Evolutionary conservation across 1,284 basidiomycete genomes (phyloP).

Genomic region (Heliocybe sulcata): DNA sequence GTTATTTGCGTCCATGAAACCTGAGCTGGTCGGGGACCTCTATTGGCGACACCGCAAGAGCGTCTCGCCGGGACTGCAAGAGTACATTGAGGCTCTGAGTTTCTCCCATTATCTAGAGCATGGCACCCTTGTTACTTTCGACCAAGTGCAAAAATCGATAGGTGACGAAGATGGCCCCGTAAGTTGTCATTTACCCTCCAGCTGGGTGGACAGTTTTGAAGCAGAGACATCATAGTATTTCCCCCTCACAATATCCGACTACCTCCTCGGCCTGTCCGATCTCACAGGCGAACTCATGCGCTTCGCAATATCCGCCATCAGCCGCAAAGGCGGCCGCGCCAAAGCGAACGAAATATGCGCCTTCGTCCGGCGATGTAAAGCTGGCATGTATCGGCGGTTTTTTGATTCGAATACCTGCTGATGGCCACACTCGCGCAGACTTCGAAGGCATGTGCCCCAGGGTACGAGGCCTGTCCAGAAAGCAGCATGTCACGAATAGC

Average conservation of each 20-base stretch:
- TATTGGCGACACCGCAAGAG: conserved; percentile 81
- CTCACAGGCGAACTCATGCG: conserved; percentile 98
- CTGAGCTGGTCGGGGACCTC: conserved; percentile 60
- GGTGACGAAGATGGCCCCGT: conserved; percentile 57
- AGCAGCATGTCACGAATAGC: conserved; percentile 80
- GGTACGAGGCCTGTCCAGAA: conserved; percentile 74
- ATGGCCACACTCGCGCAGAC: conserved; percentile 33
- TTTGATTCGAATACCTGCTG: background rate
- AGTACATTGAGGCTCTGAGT: conserved; percentile 91
- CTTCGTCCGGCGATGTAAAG: conserved; percentile 78
- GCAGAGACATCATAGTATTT: conserved; percentile 44
- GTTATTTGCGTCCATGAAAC: conserved; percentile 56
- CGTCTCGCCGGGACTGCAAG: conserved; percentile 77
- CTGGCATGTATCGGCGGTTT: conserved; percentile 38
- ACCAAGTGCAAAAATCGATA: conserved; percentile 61
- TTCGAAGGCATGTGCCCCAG: conserved; percentile 71
- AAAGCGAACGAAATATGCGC: conserved; percentile 66
- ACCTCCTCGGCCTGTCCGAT: conserved; percentile 89
- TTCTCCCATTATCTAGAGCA: conserved; percentile 85
- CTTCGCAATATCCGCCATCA: conserved; percentile 76
- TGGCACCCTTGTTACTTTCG: conserved; percentile 61
- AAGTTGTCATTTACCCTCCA: conserved; percentile 19
- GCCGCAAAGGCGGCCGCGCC: conserved; percentile 62
- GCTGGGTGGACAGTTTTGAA: background rate
- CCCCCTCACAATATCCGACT: conserved; percentile 70